A percentile compares a stretch with the other conserved stretches of the same genome.
These are phyloP conservation scores for Exophiala sp. DNA, from an alignment of 2,329 filamentous ascomycete species.

Conservation along the genomic window DNA sequence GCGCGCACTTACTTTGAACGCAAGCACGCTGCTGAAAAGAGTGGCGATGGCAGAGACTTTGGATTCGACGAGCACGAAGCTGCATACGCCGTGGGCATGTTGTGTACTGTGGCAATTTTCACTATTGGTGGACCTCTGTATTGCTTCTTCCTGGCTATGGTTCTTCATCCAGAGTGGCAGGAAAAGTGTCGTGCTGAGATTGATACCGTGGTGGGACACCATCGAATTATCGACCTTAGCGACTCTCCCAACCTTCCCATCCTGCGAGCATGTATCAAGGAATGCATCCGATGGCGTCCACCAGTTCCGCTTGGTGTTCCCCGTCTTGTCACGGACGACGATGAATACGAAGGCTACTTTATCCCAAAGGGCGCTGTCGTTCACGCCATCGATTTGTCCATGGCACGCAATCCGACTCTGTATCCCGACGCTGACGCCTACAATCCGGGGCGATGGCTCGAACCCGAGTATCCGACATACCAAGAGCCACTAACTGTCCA, in stretches of 20 bases:
- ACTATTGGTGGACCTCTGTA: constrained; percentile 30
- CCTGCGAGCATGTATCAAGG: constrained; percentile 41
- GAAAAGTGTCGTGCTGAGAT: constrained; percentile 36
- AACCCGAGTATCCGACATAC: constrained; percentile 31
- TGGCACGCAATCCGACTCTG: constrained; percentile 29
- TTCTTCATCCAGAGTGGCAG: constrained; percentile 50
- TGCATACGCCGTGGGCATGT: constrained; percentile 30
- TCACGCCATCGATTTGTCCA: constrained; percentile 39
- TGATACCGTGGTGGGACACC: constrained; percentile 40
- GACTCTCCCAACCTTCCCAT: constrained; percentile 39
- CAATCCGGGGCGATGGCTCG: constrained; percentile 31
- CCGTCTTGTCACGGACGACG: constrained; percentile 50
- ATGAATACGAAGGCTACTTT: constrained; percentile 48
- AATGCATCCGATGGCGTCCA: constrained; percentile 47
- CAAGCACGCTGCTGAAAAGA: not conserved
- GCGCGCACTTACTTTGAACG: constrained; percentile 20
- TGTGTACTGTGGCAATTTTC: constrained; percentile 29
- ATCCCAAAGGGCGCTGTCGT: constrained; percentile 48
- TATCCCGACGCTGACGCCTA: constrained; percentile 32
- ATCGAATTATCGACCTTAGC: constrained; percentile 41
- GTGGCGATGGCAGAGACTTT: constrained; percentile 4
- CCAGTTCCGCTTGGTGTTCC: constrained; percentile 50
- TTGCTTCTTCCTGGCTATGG: constrained; percentile 41
- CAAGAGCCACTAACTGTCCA: constrained; percentile 32
- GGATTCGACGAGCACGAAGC: constrained; percentile 29